phyloP scores from a whole-genome alignment of 2,329 filamentous ascomycete genomes.

The Xylaria sp. region DNA sequence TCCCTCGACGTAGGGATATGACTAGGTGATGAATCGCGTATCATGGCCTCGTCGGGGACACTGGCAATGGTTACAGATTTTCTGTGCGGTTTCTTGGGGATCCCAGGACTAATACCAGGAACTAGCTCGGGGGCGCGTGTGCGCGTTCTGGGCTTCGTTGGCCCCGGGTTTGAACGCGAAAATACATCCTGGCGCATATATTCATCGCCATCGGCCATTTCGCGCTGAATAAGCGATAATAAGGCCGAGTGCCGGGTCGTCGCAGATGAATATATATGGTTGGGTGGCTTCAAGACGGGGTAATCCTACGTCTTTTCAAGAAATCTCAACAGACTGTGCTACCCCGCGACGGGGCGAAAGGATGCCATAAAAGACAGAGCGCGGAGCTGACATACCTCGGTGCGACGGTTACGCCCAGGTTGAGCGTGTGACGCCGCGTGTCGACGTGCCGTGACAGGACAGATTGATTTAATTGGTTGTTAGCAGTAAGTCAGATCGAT shows the following conservation, averaged over 20 bases:
- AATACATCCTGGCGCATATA: slow-evolving; percentile 15
- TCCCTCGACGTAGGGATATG: slow-evolving; percentile 3
- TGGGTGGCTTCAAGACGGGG: neutral
- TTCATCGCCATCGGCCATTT: slow-evolving; percentile 25
- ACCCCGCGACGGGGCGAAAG: slow-evolving; percentile 12
- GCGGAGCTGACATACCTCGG: slow-evolving; percentile 25
- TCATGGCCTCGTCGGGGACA: slow-evolving; percentile 1
- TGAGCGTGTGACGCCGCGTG: slow-evolving; percentile 20
- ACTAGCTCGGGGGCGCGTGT: slow-evolving; percentile 16
- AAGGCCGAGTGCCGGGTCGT: slow-evolving; percentile 6
- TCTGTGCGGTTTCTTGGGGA: slow-evolving; percentile 11
- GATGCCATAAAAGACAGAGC: slow-evolving; percentile 16
- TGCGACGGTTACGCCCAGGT: slow-evolving; percentile 4
- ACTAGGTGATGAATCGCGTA: slow-evolving; percentile 7
- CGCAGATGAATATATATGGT: neutral
- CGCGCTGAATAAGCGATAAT: slow-evolving; percentile 13
- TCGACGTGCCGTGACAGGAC: slow-evolving; percentile 20
- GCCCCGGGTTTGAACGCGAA: slow-evolving; percentile 14
- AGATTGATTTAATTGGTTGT: slow-evolving; percentile 21
- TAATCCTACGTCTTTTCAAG: slow-evolving; percentile 5
- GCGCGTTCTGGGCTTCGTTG: slow-evolving; percentile 21
- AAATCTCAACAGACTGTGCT: slow-evolving; percentile 14
- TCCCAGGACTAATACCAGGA: slow-evolving; percentile 8
- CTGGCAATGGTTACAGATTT: slow-evolving; percentile 8
- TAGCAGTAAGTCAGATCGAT: slow-evolving; percentile 12